Percentiles rank a stretch among this genome's conserved stretches.
Conservation (phyloP, 768 basidiomycete species). For the Lactarius tabidus region DNA sequence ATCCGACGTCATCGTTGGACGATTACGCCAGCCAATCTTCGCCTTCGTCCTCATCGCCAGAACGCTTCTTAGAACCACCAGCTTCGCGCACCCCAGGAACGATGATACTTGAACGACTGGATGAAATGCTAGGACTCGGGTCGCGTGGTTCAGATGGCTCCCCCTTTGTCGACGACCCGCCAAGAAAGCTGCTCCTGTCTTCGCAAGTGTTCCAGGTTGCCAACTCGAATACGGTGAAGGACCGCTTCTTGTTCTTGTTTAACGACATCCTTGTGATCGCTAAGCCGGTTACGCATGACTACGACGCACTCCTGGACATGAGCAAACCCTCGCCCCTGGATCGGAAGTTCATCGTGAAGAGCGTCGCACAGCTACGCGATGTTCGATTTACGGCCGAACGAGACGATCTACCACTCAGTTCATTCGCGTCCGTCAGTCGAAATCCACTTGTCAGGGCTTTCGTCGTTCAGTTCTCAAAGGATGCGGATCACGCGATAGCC, state of each 20-base stretch:
- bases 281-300: conserved; percentile 76
- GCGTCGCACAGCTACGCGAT: conserved; percentile 72
- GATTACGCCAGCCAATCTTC: conserved; percentile 67
- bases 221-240: conserved; percentile 90
- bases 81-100: conserved; percentile 42
- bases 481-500: conserved; percentile 77
- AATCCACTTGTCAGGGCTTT: conserved; percentile 70
- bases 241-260: conserved; percentile 96
- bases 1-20: conserved; percentile 73
- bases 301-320: conserved; percentile 56
- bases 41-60: conserved; percentile 69
- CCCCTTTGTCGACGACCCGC: conserved; percentile 75
- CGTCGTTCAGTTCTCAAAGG: conserved; percentile 70
- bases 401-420: conserved; percentile 50
- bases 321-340: conserved; percentile 57
- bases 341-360: conserved; percentile 84
- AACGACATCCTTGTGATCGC: conserved; percentile 90
- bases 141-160: conserved; percentile 52
- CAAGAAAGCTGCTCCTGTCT: conserved; percentile 78
- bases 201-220: conserved; percentile 91
- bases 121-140: conserved; percentile 63
- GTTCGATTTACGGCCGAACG: conserved; percentile 69
- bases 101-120: conserved; percentile 61
- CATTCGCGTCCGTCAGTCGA: conserved; percentile 38
- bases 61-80: conserved; percentile 48